Conservation (phyloP, 1,284 basidiomycete genomes). For the Papiliotrema laurentii region DNA sequence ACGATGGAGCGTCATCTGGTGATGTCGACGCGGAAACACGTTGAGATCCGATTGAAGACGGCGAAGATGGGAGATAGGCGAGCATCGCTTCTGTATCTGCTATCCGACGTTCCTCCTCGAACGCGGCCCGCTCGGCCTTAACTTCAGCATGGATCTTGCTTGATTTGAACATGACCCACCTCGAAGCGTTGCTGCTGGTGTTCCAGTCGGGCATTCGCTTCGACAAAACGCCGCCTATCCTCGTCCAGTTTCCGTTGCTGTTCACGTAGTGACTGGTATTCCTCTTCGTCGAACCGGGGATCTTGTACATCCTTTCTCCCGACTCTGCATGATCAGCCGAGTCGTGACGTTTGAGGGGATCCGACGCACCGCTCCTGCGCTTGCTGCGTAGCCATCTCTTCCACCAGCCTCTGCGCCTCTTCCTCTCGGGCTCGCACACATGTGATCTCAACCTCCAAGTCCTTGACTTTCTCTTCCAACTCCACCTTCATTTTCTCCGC, state of each 20-base stretch:
- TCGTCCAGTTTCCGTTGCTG: constrained; percentile 54
- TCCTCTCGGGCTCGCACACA: constrained; percentile 34
- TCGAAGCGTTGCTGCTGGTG: constrained; percentile 64
- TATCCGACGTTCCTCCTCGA: constrained; percentile 62
- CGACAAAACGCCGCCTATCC: constrained; percentile 63
- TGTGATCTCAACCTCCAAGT: constrained; percentile 41
- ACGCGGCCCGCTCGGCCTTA: constrained; percentile 60
- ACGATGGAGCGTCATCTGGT: not conserved
- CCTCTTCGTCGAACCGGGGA: not conserved
- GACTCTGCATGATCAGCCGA: not conserved
- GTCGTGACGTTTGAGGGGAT: not conserved
- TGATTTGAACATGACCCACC: constrained; percentile 48
- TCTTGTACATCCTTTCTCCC: not conserved
- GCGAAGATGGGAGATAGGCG: constrained; percentile 56
- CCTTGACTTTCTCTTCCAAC: constrained; percentile 39
- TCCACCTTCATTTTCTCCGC: constrained; percentile 22
- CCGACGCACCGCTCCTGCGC: constrained; percentile 20
- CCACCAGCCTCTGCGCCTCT: constrained; percentile 34
- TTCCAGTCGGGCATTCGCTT: constrained; percentile 59
- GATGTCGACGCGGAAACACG: not conserved
- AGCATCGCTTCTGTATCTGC: constrained; percentile 63
- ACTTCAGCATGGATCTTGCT: not conserved
- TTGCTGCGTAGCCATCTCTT: constrained; percentile 31
- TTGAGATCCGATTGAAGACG: too few species aligned
- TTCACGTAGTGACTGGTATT: constrained; percentile 19